Base-by-base conservation (phyloP, 805 yeast species). In the Maudiozyma turicensis region DNA sequence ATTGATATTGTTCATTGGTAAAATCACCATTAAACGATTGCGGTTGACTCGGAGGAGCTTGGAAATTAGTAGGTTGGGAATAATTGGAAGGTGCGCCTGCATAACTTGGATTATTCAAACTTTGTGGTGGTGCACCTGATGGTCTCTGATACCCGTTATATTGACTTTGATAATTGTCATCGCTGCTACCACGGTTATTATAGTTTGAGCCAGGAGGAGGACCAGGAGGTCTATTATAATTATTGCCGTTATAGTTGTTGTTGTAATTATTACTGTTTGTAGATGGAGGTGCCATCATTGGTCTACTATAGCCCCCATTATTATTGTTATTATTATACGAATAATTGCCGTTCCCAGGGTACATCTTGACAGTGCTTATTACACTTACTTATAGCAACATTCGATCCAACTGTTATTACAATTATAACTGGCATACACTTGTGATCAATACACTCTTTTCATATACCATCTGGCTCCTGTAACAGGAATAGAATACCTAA, bases 281-380 rank as follows among this genome's bases (percentile, higher is more conserved):
- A 20, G 40, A 7, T n/a, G 43, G 43, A 30, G 43, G 43, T 29
- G 43, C 33, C 43, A 40, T 40, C 10, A 33, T 14, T 8, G 43
- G 43, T 14, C 43, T 40, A 10, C 37, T 20, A 40, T 41, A 40
- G 26, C 40, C 38, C 8, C 33, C 42, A 58, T 26, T 34, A 48
- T 34, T 32, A 35, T 41, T 41, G 51, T 38, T 48, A 40, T 58
- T 58, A 43, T 56, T 54, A 50, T 68, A 69, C 13, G 65, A 51
- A 51, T 68, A 56, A 13, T 58, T 60, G 43, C 68, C 65, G 35
- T 54, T 61, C 29, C 72, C 72, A 9, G 72, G 72, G 53, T 64
- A 51, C 54, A 48, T 48, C 9, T 28, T 20, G 26, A 20, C 26
- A 20, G 26, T 20, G 4, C 26, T 20, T 20, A 20, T 3, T 20